Base-by-base conservation (phyloP, 192 early-diverging fungal species). In the Globomyces pollinis-pini region DNA sequence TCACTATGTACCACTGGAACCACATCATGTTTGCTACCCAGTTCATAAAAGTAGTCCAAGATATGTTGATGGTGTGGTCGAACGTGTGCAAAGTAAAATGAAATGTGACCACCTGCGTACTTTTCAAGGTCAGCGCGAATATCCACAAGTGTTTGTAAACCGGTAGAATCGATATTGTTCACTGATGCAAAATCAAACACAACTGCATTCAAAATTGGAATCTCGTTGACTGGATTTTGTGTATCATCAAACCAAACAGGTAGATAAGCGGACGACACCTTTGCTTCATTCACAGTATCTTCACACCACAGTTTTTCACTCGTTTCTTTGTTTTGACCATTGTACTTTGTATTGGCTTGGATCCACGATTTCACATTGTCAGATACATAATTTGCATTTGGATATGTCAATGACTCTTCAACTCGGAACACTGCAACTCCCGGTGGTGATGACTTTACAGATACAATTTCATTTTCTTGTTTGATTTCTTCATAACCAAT, bases 101-200 rank as follows among this genome's bases (percentile, higher is more conserved):
- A 41, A 11, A 84, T 77, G 3, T 32, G 3, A 20, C 54, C 41
- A 38, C 80, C 71, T 5, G 80, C 69, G 43, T 74, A 79, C 32
- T 72, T 66, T 45, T 72, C 76, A 12, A 82, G 67, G 50, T 85
- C 80, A 23, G 69, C 63, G 24, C 78, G 73, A 12, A 83, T 66
- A 33, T 91, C 88, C 6, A 86, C 64, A 3, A 96, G 75, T 31
- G 75, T 75, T 62, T 90, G 87, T 33, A 89, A 58, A 15, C 88
- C 91, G 0, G 91, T 88, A 16, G 82, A 79, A 59, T 96, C 93
- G 38, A 93, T 75, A 31, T 79, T 61, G 33, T 86, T 84, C n/a
- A 93, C 89, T 20, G 78, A 83, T 0, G 83, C 73, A 45, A 96
- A 83, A 62, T 96, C 93, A 50, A 96, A 76, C 30, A 96, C 72